Base-by-base conservation (phyloP, 2,329 filamentous ascomycete species). In the Thyridium curvatum region DNA sequence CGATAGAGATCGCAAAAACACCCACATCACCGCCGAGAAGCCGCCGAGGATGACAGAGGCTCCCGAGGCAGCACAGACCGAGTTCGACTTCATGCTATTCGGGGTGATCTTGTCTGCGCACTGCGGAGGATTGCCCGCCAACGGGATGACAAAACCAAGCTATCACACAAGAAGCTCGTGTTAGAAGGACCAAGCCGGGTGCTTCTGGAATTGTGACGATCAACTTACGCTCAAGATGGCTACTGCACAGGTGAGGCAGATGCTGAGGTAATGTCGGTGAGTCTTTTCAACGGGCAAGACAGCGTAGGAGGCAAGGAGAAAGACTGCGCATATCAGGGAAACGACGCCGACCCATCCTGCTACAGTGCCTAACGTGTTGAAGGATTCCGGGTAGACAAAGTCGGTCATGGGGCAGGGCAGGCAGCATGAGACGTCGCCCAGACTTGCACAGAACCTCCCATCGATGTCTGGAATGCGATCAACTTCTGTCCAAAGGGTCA, bases 91-190 rank as follows among this genome's bases (percentile, higher is more conserved):
- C 90, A 97, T 96, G 56, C 90, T 86, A 55, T 97, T 82, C 0
- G 93, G 93, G 1, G 93, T 98, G 54, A 98, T 97, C 34, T 74
- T 70, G 57, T 98, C 86, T 56, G 80, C 85, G 60, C 93, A 98
- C 66, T 94, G 80, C 0, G 87, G 67, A 1, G 90, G 88, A 43
- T 81, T 74, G 18, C 80, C 79, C 12, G 79, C 88, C 16, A 96
- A 74, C 0, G 93, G 91, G 31, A 98, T 79, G 33, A 96, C 85
- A 58, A 97, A 95, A 21, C 88, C 89, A 48, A 97, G 71, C 82
- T 34, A 18, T n/a, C n/a, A n/a, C 32, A 34, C 8, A 34, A 34
- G 30, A 33, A 34, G 10, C 41, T 29, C 38, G 42, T 40, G 30
- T 41, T 26, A 35, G 31, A 38, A 15, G 31, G 15, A 39, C 15